Percentiles rank a stretch among this genome's conserved stretches.
phyloP scores from a whole-genome alignment of 1,139 yeast species.

The Hansenula anomala region DNA sequence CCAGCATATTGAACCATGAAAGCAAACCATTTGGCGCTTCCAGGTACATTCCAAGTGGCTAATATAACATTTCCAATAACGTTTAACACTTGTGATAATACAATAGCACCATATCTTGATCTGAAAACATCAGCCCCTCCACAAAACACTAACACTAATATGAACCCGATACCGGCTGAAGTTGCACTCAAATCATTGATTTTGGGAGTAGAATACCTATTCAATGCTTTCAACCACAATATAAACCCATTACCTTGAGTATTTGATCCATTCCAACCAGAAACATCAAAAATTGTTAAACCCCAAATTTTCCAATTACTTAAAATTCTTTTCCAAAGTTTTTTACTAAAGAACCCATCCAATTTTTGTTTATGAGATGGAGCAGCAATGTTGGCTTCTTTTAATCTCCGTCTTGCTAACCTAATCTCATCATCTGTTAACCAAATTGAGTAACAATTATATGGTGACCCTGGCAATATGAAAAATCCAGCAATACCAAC shows the following conservation, averaged over 20 bases:
- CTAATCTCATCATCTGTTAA: constrained; percentile 33
- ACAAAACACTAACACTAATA: constrained; percentile 26
- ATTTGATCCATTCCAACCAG: constrained; percentile 32
- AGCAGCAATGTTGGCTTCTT: constrained; percentile 38
- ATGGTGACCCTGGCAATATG: constrained; percentile 68
- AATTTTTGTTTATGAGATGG: constrained; percentile 38
- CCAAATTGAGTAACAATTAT: constrained; percentile 21
- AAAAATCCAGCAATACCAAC: constrained; percentile 59
- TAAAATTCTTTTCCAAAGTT: constrained; percentile 41
- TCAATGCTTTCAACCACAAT: constrained; percentile 28
- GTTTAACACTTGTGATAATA: constrained; percentile 5
- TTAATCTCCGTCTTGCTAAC: constrained; percentile 22
- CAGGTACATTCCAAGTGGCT: constrained; percentile 20
- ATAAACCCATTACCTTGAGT: constrained; percentile 21
- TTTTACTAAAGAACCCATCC: constrained; percentile 23
- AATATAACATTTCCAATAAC: constrained; percentile 5
- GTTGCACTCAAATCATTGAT: constrained; percentile 27
- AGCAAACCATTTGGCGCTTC: constrained; percentile 30
- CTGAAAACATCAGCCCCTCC: constrained; percentile 12
- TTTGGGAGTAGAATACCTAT: constrained; percentile 24
- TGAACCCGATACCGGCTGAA: constrained; percentile 30
- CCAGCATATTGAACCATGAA: constrained; percentile 29
- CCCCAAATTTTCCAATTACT: constrained; percentile 40
- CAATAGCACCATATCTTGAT: constrained; percentile 1
- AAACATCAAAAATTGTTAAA: constrained; percentile 14